phyloP scores from a whole-genome alignment of 202 grass and related monocot species.

The Schoenoplectus tabernaemontani region DNA sequence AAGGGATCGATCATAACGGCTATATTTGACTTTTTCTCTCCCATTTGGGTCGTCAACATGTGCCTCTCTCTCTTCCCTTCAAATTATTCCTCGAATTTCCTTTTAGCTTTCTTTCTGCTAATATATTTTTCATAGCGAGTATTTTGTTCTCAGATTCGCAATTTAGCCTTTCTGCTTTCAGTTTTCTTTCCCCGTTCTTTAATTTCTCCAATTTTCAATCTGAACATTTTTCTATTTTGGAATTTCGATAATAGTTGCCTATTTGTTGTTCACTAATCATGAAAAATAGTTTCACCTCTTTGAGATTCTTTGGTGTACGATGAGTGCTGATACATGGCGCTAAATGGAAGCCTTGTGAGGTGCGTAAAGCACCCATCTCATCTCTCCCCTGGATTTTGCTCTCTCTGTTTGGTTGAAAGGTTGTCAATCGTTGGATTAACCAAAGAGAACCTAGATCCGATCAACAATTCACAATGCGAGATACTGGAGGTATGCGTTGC shows the following conservation, averaged over 20 bases:
- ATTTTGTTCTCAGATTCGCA: too few relatives aligned
- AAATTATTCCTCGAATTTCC: background rate
- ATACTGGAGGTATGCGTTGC: background rate
- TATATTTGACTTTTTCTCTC: conserved; percentile 24
- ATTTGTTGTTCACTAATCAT: background rate
- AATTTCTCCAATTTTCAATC: background rate
- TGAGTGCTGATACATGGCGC: conserved; percentile 9
- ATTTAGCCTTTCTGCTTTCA: too few relatives aligned
- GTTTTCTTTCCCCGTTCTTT: background rate
- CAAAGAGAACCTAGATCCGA: conserved; percentile 1
- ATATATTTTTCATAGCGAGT: background rate
- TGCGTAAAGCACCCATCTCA: conserved; percentile 25
- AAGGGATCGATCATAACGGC: conserved; percentile 12
- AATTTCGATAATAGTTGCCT: background rate
- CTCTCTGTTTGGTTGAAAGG: conserved; percentile 21
- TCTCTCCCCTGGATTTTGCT: conserved; percentile 14
- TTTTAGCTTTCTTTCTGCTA: background rate
- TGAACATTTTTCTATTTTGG: background rate
- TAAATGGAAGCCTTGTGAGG: conserved; percentile 21
- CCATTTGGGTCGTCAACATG: background rate
- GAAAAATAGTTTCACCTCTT: background rate
- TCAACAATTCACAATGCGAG: background rate
- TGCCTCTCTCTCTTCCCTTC: background rate
- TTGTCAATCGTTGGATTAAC: conserved; percentile 17
- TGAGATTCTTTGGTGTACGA: background rate